Conservation (phyloP, 441 rosid species). For the Gossypium gossypioides region DNA sequence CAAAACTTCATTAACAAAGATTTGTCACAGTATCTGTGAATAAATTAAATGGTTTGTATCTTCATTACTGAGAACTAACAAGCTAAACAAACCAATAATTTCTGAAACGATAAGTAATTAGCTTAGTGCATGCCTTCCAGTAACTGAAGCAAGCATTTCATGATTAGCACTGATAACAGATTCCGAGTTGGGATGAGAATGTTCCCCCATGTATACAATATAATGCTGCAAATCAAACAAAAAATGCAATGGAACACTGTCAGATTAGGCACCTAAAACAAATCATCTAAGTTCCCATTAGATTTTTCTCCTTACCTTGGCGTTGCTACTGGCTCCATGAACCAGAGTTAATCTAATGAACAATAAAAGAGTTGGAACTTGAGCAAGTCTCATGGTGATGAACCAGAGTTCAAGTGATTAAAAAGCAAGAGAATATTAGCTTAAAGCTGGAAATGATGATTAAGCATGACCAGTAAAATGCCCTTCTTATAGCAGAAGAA, state of each 20-base stretch:
- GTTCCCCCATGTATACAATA: constrained; percentile 43
- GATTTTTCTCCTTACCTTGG: constrained; percentile 4
- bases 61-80: neutral
- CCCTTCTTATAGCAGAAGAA: constrained; percentile 6
- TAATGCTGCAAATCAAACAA: constrained; percentile 33
- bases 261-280: neutral
- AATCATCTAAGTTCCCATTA: neutral
- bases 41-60: neutral
- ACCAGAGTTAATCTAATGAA: constrained; percentile 15
- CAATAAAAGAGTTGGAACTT: constrained; percentile 16
- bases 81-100: too few relatives aligned
- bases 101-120: neutral
- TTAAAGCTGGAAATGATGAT: neutral
- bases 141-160: constrained; percentile 32
- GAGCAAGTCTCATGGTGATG: constrained; percentile 10
- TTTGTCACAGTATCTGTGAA: neutral
- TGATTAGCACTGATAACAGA: constrained; percentile 38
- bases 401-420: neutral
- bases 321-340: constrained; percentile 18
- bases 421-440: neutral
- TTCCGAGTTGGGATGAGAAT: constrained; percentile 32
- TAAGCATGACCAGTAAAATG: neutral
- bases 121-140: constrained; percentile 23
- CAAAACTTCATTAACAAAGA: neutral
- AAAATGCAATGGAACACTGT: neutral